Percentiles rank a stretch among this genome's conserved stretches.
phyloP scores from a whole-genome alignment of 176 grass and related monocot species.

The Oryza glaberrima region DNA sequence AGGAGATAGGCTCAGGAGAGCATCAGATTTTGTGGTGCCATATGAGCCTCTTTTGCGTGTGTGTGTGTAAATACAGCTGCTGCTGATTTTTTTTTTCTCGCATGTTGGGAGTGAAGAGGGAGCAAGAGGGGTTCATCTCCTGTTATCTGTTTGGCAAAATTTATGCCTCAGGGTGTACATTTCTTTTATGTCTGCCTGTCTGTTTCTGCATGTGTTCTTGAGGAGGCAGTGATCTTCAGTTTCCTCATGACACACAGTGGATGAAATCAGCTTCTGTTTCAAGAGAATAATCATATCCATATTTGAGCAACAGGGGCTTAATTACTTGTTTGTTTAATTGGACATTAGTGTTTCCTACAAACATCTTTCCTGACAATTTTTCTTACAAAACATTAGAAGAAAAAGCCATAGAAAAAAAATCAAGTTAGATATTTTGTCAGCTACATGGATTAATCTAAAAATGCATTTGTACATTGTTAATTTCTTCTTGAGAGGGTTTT shows the following conservation, averaged over 20 bases:
- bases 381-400: not conserved
- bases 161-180: constrained; percentile 8
- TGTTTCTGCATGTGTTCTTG: not conserved
- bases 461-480: not conserved
- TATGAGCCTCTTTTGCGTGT: constrained; percentile 23
- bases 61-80: constrained; percentile 41
- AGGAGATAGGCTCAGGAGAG: not conserved
- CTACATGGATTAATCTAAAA: not conserved
- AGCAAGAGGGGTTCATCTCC: constrained; percentile 54
- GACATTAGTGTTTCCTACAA: not conserved
- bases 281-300: constrained; percentile 4
- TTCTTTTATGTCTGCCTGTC: not conserved
- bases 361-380: not conserved
- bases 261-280: constrained; percentile 7
- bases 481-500: not conserved
- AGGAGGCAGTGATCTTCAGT: not conserved
- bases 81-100: constrained; percentile 30
- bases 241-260: not conserved
- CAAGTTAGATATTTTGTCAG: not conserved
- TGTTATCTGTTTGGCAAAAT: not conserved
- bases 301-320: not conserved
- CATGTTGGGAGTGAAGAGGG: constrained; percentile 31
- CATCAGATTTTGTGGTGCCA: constrained; percentile 34
- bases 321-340: not conserved
- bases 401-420: not conserved